These are phyloP conservation scores for Phylloporus sp. DNA, from an alignment of 768 basidiomycete species.

Conservation along the genomic window DNA sequence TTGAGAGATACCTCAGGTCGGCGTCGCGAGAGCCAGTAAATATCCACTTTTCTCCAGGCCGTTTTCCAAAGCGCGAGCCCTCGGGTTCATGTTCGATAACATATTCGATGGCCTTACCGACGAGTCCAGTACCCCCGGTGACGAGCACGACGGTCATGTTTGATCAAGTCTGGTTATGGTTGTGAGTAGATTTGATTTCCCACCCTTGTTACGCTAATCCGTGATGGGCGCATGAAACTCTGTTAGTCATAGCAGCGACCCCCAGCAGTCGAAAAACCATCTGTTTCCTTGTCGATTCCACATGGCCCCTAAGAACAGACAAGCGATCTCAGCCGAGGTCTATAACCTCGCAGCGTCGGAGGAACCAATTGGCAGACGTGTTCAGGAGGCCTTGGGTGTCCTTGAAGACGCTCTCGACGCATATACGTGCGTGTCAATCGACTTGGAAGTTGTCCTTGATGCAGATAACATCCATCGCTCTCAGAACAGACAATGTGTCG, in stretches of 20 bases:
- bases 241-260: conserved; percentile 4
- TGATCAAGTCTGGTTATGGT: not conserved
- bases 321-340: conserved; percentile 51
- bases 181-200: conserved; percentile 8
- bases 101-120: conserved; percentile 79
- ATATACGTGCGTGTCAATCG: conserved; percentile 64
- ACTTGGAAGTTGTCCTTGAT: conserved; percentile 2
- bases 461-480: conserved; percentile 2
- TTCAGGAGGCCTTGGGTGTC: conserved; percentile 78
- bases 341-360: conserved; percentile 56
- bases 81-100: conserved; percentile 74
- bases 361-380: conserved; percentile 52
- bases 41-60: conserved; percentile 78
- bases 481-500: conserved; percentile 66
- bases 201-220: not conserved
- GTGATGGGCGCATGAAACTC: not conserved
- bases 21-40: conserved; percentile 77
- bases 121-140: conserved; percentile 83
- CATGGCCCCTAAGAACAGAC: conserved; percentile 43
- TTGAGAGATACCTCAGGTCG: conserved; percentile 69
- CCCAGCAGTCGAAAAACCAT: not conserved
- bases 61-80: conserved; percentile 76
- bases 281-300: not conserved
- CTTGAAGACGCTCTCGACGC: conserved; percentile 74
- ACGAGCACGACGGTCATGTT: conserved; percentile 60